Evolutionary conservation across 2,329 filamentous ascomycete genomes (phyloP).

Genomic region (Colletotrichum sublineola): DNA sequence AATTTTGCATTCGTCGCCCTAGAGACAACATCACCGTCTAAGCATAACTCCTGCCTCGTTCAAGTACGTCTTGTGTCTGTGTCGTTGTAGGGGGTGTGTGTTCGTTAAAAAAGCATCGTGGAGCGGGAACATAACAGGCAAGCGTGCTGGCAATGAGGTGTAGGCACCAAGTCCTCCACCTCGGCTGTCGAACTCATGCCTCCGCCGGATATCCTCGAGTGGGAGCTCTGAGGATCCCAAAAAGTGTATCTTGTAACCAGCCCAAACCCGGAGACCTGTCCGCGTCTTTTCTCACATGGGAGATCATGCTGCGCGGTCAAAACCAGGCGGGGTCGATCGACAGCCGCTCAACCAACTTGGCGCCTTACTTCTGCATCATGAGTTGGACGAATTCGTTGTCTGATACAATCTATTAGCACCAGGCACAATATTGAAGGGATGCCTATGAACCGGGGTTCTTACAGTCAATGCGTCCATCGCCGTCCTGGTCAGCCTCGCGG

Average conservation of each 20-base stretch:
- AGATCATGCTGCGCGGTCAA: constrained; percentile 23
- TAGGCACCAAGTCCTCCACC: constrained; percentile 24
- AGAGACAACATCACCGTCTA: constrained; percentile 33
- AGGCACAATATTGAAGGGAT: background rate
- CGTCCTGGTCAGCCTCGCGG: constrained; percentile 89
- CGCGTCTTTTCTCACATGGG: constrained; percentile 34
- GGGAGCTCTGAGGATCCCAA: constrained; percentile 13
- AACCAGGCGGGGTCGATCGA: constrained; percentile 4
- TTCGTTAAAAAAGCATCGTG: constrained; percentile 40
- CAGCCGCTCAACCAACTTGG: constrained; percentile 32
- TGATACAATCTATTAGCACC: constrained; percentile 51
- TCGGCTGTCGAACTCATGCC: constrained; percentile 18
- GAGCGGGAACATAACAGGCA: constrained; percentile 32
- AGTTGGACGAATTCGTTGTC: constrained; percentile 95
- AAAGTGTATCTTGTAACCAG: constrained; percentile 27
- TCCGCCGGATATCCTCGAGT: constrained; percentile 25
- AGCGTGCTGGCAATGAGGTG: constrained; percentile 31
- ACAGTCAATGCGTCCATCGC: constrained; percentile 92
- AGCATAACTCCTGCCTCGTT: constrained; percentile 33
- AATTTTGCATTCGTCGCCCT: constrained; percentile 34
- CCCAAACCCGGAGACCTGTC: constrained; percentile 21
- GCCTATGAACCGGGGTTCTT: constrained; percentile 49
- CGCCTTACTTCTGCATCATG: constrained; percentile 91
- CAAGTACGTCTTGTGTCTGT: constrained; percentile 29
- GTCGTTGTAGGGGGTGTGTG: constrained; percentile 32